These are phyloP conservation scores for Fusarium circinatum DNA, from an alignment of 2,329 filamentous ascomycete species.

Conservation along the genomic window DNA sequence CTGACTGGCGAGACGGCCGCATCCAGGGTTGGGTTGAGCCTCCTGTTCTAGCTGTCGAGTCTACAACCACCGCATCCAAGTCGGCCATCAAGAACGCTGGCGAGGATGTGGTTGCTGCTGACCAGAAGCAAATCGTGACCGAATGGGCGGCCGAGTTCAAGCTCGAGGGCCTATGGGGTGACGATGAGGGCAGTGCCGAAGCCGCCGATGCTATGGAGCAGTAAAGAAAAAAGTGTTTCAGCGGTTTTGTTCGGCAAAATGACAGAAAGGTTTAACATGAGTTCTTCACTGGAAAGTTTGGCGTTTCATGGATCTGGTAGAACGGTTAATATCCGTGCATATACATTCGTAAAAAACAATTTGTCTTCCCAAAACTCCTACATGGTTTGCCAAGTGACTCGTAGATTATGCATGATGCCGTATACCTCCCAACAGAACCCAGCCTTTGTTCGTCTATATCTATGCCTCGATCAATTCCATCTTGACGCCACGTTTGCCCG, in stretches of 20 bases:
- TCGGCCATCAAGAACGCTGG: slow-evolving; percentile 52
- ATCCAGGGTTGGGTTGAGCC: slow-evolving; percentile 93
- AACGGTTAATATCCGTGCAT: slow-evolving; percentile 44
- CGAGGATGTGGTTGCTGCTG: slow-evolving; percentile 61
- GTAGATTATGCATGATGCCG: slow-evolving; percentile 28
- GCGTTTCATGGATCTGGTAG: slow-evolving; percentile 49
- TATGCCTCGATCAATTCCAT: slow-evolving; percentile 68
- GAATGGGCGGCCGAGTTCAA: slow-evolving; percentile 97
- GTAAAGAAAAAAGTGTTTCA: slow-evolving; percentile 43
- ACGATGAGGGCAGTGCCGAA: slow-evolving; percentile 59
- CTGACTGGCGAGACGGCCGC: slow-evolving; percentile 95
- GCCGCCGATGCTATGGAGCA: slow-evolving; percentile 63
- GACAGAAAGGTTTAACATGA: slow-evolving; percentile 42
- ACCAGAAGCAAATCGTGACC: slow-evolving; percentile 88
- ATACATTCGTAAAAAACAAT: slow-evolving; percentile 43
- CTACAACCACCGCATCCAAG: slow-evolving; percentile 44
- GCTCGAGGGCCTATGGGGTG: slow-evolving; percentile 90
- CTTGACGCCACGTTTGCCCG: slow-evolving; percentile 93
- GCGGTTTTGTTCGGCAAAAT: slow-evolving; percentile 34
- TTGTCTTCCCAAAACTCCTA: slow-evolving; percentile 38
- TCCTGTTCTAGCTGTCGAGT: slow-evolving; percentile 70
- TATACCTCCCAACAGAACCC: neutral
- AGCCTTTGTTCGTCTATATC: neutral
- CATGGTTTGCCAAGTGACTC: slow-evolving; percentile 19
- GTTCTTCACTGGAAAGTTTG: slow-evolving; percentile 46